A percentile compares a stretch with the other conserved stretches of the same genome.
Evolutionary conservation across 805 yeast genomes (phyloP).

Genomic region (Komagataella kurtzmanii): DNA sequence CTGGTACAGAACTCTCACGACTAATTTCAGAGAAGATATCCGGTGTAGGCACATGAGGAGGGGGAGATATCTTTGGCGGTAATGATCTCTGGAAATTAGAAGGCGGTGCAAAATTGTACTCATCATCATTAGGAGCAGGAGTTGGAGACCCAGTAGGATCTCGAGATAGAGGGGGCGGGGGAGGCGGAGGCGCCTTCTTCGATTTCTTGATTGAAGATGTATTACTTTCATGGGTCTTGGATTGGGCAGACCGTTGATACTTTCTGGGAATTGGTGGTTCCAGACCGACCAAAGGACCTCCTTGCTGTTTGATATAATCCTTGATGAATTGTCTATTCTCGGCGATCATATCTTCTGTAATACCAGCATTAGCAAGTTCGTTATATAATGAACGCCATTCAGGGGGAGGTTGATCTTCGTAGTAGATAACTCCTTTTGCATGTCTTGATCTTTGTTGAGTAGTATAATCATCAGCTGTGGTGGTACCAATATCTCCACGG

Average conservation of each 20-base stretch:
- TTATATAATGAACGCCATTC: conserved; percentile 71
- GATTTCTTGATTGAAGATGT: conserved; percentile 9
- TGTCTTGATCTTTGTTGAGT: conserved; percentile 44
- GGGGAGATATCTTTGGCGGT: conserved; percentile 2
- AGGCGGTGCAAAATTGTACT: conserved; percentile 12
- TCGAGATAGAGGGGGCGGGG: conserved; percentile 20
- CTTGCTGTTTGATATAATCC: conserved; percentile 58
- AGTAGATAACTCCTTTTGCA: conserved; percentile 48
- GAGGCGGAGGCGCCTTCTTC: conserved; percentile 22
- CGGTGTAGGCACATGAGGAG: conserved; percentile 3
- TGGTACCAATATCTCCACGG: conserved; percentile 35
- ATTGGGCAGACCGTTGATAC: conserved; percentile 9
- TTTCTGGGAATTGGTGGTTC: conserved; percentile 77
- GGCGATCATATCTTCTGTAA: conserved; percentile 79
- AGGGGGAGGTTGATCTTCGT: conserved; percentile 70
- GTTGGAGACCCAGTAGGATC: conserved; percentile 27
- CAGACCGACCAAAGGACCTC: conserved; percentile 69
- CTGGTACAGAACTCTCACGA: conserved; percentile 4
- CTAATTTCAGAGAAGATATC: conserved; percentile 4
- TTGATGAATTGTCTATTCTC: conserved; percentile 75
- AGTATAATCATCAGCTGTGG: conserved; percentile 19
- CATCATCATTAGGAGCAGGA: conserved; percentile 8
- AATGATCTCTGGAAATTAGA: conserved; percentile 8
- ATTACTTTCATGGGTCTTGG: conserved; percentile 6
- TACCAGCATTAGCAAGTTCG: conserved; percentile 67